Evolutionary conservation across 2,329 filamentous ascomycete genomes (phyloP), one percentile per base, ranked within the genome.

Genomic region (Beauveria rudraprayagi): DNA sequence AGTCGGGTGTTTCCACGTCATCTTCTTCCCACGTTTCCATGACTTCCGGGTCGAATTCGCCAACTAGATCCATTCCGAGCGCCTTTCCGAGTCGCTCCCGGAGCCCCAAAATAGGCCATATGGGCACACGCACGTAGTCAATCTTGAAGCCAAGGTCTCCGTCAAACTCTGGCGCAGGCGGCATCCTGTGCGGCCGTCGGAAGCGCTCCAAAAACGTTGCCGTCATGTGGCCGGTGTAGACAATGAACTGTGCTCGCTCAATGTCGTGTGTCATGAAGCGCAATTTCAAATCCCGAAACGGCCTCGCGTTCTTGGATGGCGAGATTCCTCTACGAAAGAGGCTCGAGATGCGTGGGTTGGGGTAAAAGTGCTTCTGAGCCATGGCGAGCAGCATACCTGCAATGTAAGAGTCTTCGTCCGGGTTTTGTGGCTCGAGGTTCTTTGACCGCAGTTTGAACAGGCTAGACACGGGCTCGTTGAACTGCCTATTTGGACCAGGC

Each of bases 291-390:
- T 84, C 77, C 54, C 71, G 70, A 40, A 83, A 81, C 11, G 72
- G 64, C 8, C 65, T 41, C 60, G 61, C 5, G 58, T 64, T 3
- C 62, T 50, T 0, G 68, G 69, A 59, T 69, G 70, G 26, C 67
- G 68, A 3, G 70, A 69, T 14, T 10, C 70, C 68, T 57, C 66
- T 67, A 28, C 66, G 65, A 10, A 63, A 62, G 1, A 65, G 64
- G 16, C 63, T 48, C 19, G 62, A 37, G 17, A 68, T 7, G 5
- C n/a, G 48, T 4, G 70, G 19, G 47, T 40, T 10, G 63, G 65
- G 22, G 66, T 85, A 84, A 61, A 81, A 82, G 52, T 80, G 76
- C 9, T 76, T 74, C 65, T 86, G 83, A 8, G 83, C 83, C 78
- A 85, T 81, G 52, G 80, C 78, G 14, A 86, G 65, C 61, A 85